Base-by-base conservation (phyloP, 1,139 yeast genomes). In the Kurtzmaniella natalensis region DNA sequence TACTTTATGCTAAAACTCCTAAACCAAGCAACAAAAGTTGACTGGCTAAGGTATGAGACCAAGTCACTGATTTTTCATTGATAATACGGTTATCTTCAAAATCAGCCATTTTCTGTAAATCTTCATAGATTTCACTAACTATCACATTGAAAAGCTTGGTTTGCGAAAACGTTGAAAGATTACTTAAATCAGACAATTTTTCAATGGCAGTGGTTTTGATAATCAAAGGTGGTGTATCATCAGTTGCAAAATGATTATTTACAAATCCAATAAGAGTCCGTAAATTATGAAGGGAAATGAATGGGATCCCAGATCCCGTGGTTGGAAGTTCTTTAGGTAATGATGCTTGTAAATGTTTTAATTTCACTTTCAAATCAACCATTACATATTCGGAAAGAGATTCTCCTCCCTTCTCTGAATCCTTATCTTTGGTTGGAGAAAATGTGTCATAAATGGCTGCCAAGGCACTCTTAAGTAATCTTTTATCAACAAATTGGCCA, bases 41-140 rank as follows among this genome's bases (percentile, higher is more conserved):
- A 33, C 81, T 73, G 6, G 81, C 79, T 29, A 77, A 53, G 3
- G 80, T 70, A 40, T 76, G 78, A 0, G 81, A 76, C 83, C 83
- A 77, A 47, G 64, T 56, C 28, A 61, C 62, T 20, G 75, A 61
- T 59, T 73, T 74, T 43, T 64, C 63, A 37, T 57, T 49, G 35
- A 68, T 59, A 29, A 69, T 64, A 39, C 70, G 51, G 43, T 61
- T 64, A 58, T 61, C 78, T 57, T 63, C 77, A 39, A 69, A 61
- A 46, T 72, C 72, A 8, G 73, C 78, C 58, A 74, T 63, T 44
- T 69, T 71, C 41, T 71, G 54, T 36, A 77, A 55, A 41, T 77
- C 83, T 33, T 75, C 78, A 46, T 77, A 77, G 20, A 77, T 57
- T 44, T 77, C 83, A 50, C 76, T 71, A 20, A 76, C 62, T n/a